Percentiles rank a stretch among this genome's conserved stretches.
These are phyloP conservation scores for Babesia divergens DNA, from an alignment of 169 alveolate species.

Conservation along the genomic window DNA sequence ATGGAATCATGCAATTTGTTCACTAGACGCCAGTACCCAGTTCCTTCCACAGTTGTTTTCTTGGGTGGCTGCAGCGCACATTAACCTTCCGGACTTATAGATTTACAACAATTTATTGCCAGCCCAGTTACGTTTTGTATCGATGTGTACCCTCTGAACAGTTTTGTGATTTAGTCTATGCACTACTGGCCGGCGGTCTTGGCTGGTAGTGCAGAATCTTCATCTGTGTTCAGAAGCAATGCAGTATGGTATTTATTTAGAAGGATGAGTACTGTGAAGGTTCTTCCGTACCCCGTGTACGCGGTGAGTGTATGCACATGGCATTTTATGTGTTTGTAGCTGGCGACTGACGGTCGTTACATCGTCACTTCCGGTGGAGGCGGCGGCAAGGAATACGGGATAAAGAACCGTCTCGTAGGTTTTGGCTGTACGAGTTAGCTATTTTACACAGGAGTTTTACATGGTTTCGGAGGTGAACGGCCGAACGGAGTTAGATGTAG, in stretches of 20 bases:
- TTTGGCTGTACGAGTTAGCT: constrained; percentile 1
- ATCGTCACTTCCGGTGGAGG: constrained; percentile 81
- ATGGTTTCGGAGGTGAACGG: background rate
- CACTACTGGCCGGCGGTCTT: no score
- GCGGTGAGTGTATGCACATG: constrained; percentile 35
- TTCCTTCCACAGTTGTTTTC: no score
- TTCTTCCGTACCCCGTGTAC: constrained; percentile 53
- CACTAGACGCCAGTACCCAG: no score
- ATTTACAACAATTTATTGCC: no score
- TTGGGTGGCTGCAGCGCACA: no score
- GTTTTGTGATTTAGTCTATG: no score
- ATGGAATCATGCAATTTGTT: no score
- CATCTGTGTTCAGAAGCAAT: no score
- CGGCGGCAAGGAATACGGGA: constrained; percentile 77
- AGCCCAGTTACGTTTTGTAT: no score
- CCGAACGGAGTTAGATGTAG: constrained; percentile 8
- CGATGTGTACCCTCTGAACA: no score
- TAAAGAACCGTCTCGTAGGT: constrained; percentile 68
- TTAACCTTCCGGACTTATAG: no score
- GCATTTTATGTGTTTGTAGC: constrained; percentile 3
- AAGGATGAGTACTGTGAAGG: constrained; percentile 34
- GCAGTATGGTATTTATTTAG: background rate
- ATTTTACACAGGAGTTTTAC: constrained; percentile 37
- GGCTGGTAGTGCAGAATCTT: no score
- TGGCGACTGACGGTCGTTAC: constrained; percentile 67